Evolutionary conservation across 1,284 basidiomycete species (phyloP).

Genomic region (Sporisorium graminicola): DNA sequence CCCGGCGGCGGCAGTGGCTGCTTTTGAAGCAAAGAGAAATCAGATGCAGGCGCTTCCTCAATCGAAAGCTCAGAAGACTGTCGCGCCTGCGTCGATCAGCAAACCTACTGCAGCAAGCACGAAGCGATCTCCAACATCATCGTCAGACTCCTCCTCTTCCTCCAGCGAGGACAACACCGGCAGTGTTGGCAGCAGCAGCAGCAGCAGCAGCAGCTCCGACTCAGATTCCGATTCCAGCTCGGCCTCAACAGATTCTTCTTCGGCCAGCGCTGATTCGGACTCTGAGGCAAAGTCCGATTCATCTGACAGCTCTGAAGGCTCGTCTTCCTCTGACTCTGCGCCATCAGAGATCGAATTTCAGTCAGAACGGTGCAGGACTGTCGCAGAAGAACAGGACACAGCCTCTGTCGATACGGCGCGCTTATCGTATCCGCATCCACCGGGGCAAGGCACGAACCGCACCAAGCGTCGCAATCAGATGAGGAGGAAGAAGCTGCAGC

Average conservation of each 20-base stretch:
- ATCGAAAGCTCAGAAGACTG: background rate
- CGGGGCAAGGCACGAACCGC: slow-evolving; percentile 46
- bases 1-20: slow-evolving; percentile 35
- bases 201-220: background rate
- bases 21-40: slow-evolving; percentile 34
- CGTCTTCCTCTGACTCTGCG: slow-evolving; percentile 19
- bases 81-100: background rate
- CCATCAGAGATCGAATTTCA: slow-evolving; percentile 19
- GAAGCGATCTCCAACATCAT: background rate
- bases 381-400: background rate
- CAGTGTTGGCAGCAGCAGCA: no score
- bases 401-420: background rate
- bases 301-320: background rate
- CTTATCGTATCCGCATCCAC: slow-evolving; percentile 19
- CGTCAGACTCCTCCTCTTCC: slow-evolving; percentile 2
- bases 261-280: background rate
- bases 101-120: background rate
- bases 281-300: background rate
- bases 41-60: slow-evolving; percentile 7
- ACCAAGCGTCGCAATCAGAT: slow-evolving; percentile 55
- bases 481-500: slow-evolving; percentile 25
- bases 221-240: slow-evolving; percentile 16
- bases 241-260: background rate
- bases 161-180: no score
- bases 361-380: slow-evolving; percentile 2